phyloP scores from a whole-genome alignment of 495 filamentous ascomycete genomes.

The Tuber magnatum region DNA sequence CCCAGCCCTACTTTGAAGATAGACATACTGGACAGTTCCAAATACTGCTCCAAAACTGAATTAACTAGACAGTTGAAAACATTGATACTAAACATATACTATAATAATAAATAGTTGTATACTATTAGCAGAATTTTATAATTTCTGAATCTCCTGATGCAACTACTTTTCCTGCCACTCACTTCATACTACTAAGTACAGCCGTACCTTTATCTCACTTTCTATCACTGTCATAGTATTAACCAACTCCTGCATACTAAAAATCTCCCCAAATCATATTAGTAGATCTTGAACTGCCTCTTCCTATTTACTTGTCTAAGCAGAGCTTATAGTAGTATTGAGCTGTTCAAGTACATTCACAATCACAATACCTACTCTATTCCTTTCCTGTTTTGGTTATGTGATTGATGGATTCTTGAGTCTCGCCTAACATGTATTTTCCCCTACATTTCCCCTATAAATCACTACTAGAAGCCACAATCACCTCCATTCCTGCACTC shows the following conservation, averaged over 20 bases:
- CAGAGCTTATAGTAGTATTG: neutral
- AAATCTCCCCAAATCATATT: neutral
- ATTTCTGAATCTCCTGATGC: neutral
- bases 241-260: neutral
- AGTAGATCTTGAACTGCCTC: neutral
- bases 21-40: too few relatives aligned
- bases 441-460: too few relatives aligned
- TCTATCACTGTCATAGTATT: neutral
- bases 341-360: neutral
- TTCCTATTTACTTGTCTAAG: neutral
- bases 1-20: too few relatives aligned
- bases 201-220: neutral
- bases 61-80: too few relatives aligned
- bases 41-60: too few relatives aligned
- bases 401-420: neutral
- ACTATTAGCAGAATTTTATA: neutral
- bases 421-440: neutral
- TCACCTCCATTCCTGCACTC: too few relatives aligned
- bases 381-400: neutral
- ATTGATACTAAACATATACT: too few relatives aligned
- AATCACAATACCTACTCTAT: neutral
- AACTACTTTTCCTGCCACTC: neutral
- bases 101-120: neutral
- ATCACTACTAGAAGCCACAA: too few relatives aligned
- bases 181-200: neutral